Evolutionary conservation across 495 filamentous ascomycete genomes (phyloP).

Genomic region (Evernia prunastri): DNA sequence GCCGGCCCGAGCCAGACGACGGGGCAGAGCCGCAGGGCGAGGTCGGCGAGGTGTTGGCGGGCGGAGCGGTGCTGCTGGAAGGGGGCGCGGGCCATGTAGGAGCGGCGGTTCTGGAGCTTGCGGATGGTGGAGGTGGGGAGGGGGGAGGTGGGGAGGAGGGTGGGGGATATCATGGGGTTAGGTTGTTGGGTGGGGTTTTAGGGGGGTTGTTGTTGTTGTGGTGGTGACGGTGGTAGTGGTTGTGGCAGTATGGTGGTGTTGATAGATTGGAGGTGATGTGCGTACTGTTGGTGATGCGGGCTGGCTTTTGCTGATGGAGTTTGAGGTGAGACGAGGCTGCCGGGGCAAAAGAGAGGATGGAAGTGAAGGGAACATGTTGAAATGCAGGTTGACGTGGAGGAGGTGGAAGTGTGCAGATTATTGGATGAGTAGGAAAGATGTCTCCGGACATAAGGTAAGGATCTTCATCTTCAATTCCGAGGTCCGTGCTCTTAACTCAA

Average conservation of each 20-base stretch:
- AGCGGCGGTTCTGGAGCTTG: not conserved
- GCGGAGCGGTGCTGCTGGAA: constrained; percentile 5
- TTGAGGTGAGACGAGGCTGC: not conserved
- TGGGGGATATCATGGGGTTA: too few species aligned
- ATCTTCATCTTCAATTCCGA: not conserved
- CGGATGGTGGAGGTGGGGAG: not conserved
- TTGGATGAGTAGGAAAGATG: too few species aligned
- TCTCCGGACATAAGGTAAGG: too few species aligned
- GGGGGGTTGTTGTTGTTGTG: too few species aligned
- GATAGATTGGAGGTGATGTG: too few species aligned
- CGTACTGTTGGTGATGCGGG: not conserved
- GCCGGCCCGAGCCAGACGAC: constrained; percentile 4
- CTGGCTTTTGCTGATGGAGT: not conserved
- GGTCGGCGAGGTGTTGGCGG: not conserved
- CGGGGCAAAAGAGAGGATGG: not conserved
- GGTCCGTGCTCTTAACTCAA: too few species aligned
- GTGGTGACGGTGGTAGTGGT: not conserved
- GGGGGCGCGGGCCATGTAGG: constrained; percentile 7
- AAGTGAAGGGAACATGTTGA: not conserved
- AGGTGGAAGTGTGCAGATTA: not conserved
- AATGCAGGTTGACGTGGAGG: not conserved
- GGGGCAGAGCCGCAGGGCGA: constrained; percentile 3
- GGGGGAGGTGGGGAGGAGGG: not conserved
- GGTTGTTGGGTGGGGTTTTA: too few species aligned
- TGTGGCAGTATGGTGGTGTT: not conserved